Conservation (phyloP, 106 monocot genomes). For the Dioscorea dumetorum region DNA sequence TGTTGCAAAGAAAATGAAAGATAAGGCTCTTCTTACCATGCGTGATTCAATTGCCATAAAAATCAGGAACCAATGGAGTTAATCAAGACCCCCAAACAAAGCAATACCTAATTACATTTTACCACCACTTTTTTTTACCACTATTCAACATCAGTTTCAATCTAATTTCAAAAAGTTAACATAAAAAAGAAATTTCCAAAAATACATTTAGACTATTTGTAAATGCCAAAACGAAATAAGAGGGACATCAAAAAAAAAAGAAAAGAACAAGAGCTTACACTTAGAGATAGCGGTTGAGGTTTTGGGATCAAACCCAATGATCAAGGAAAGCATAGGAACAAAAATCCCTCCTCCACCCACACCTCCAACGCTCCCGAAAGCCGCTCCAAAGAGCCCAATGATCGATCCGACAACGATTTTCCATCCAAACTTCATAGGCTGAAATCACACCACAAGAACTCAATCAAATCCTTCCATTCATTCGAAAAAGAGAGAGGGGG, state of each 20-base stretch:
- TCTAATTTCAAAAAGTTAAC: no score
- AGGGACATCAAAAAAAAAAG: background rate
- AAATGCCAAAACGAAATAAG: background rate
- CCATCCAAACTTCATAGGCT: constrained; percentile 69
- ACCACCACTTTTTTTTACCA: no score
- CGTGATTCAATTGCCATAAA: no score
- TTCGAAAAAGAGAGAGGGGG: background rate
- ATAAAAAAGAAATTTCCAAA: no score
- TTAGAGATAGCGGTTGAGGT: constrained; percentile 76
- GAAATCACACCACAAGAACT: background rate
- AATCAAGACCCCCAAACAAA: no score
- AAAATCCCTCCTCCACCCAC: constrained; percentile 76
- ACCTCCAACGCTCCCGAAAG: constrained; percentile 73
- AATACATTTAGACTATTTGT: no score
- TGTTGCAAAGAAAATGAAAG: no score
- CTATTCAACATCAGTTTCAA: no score
- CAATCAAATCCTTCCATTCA: background rate
- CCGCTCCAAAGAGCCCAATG: constrained; percentile 63
- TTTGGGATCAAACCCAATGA: constrained; percentile 79
- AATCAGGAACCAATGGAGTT: no score
- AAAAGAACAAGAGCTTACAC: constrained; percentile 27
- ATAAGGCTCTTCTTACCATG: no score
- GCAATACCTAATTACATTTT: no score
- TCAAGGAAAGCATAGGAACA: constrained; percentile 77
- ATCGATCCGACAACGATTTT: constrained; percentile 49